Evolutionary conservation across 2,329 filamentous ascomycete genomes (phyloP), one percentile per base, ranked within the genome.

Genomic region (Botrytis byssoidea): DNA sequence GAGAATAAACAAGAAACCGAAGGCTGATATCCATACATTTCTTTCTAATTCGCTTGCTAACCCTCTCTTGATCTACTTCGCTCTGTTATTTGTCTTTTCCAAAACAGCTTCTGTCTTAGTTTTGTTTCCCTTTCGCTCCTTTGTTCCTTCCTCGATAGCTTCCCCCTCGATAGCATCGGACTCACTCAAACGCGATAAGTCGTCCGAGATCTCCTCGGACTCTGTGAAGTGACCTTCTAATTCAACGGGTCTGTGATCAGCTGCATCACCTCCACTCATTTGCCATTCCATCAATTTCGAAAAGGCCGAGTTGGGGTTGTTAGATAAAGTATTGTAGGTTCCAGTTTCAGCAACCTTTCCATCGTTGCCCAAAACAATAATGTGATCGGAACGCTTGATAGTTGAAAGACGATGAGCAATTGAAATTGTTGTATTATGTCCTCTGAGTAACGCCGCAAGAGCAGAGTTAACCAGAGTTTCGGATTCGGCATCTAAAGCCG

Each of bases 211-310:
- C 35, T 74, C 73, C 44, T 75, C 74, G 0, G 42, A 48, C 63
- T 75, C 77, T 9, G 79, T 80, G 5, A 81, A 73, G 59, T 78
- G 77, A 7, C 79, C 79, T 73, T 77, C 75, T 1, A 74, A 66
- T 67, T 80, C 78, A 55, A 70, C 74, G 5, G 73, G 63, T 48
- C 76, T 69, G 67, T 85, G 83, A 6, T 86, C 82, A 0, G 85
- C 82, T 14, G 86, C 80, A 73, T 97, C 94, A 14, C 92, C 92
- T 20, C 95, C 95, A 79, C 88, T 96, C 89, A 98, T 93, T 84
- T 99, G 96, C 95, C 95, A 98, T 83, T 98, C 95, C 96, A 99
- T 99, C 71, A 99, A 86, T 83, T 92, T 96, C 79, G 91, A 95
- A 81, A 99, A 99, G 2, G 95, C 94, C 70, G 95, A 97, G 16